Evolutionary conservation across 371 early-diverging fungal genomes (phyloP).

Genomic region (Chytridium lagenaria): DNA sequence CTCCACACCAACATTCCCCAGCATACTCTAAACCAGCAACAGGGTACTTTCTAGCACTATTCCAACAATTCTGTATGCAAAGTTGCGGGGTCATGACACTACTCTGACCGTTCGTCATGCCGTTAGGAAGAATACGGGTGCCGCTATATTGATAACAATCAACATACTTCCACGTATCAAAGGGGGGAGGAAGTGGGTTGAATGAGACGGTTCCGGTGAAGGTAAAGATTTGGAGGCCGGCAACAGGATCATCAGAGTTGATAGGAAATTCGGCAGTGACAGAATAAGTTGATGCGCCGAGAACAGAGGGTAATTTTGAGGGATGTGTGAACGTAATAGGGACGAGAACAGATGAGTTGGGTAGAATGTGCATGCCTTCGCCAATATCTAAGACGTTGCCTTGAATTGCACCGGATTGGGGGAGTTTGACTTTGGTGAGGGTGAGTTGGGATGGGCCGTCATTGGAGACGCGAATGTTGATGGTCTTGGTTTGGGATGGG

Average conservation of each 20-base stretch:
- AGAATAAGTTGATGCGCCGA: neutral
- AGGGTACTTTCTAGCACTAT: neutral
- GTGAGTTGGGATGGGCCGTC: neutral
- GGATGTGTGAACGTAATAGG: conserved; percentile 19
- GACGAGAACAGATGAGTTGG: neutral
- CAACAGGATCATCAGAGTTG: neutral
- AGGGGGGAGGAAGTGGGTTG: neutral
- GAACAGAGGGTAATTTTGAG: neutral
- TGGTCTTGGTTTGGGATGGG: neutral
- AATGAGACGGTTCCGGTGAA: neutral
- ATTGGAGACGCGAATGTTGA: conserved; percentile 10
- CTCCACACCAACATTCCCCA: conserved; percentile 17
- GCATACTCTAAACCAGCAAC: conserved; percentile 14
- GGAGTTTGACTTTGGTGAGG: conserved; percentile 10
- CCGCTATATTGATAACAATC: neutral
- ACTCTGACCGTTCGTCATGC: neutral
- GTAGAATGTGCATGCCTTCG: neutral
- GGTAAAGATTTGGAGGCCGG: neutral
- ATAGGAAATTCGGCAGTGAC: neutral
- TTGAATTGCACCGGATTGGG: conserved; percentile 1
- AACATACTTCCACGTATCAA: neutral
- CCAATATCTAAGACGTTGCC: neutral
- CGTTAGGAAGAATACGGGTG: neutral
- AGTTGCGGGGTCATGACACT: neutral
- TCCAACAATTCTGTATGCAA: neutral